Base-by-base conservation (phyloP, 1,284 basidiomycete species). In the Microbotryomycetes sp. region DNA sequence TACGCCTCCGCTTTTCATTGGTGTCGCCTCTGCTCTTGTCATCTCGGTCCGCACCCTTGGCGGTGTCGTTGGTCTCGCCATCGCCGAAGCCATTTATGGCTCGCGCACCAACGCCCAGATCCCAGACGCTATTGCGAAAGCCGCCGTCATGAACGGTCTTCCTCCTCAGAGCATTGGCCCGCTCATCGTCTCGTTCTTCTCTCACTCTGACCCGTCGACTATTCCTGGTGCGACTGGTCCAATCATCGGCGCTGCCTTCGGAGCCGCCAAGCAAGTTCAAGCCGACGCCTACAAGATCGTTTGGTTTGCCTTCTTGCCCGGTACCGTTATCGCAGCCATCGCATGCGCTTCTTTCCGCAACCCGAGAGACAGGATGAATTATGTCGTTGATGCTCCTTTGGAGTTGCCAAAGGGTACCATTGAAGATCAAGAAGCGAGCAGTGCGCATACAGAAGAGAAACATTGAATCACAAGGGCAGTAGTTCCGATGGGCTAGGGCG, bases 301-400 rank as follows among this genome's bases (percentile, higher is more conserved):
- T 29, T 64, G 62, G 62, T 61, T 52, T 41, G 52, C 59, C 5
- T 59, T 64, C 31, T 31, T 64, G 2, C 62, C 62, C 3, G 59
- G 59, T 13, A 29, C 54, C 5, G 7, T 64, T 35, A 46, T 64
- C 30, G 58, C 59, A 16, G 57, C 57, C 9, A 31, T 64, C 18
- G 58, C 52, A 16, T 60, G 52, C 31, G 62, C 62, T 21, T 28
- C 18, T 18, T n/a, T 59, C 35, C 9, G 52, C 23, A 57, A 57
- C 53, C 56, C 52, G n/a, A 59, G 50, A 41, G 57, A 62, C 18
- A n/a, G 56, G 11, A 62, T 62, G 57, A 62, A 62, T 48, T 62
- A 57, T 57, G 54, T 55, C 35, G 28, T 54, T 31, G 61, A 56
- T 29, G 46, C 50, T 5, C 51, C 57, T 5, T 49, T 57, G 11